Base-by-base conservation (phyloP, 2,329 filamentous ascomycete species). In the Metarhizium guizhouense region DNA sequence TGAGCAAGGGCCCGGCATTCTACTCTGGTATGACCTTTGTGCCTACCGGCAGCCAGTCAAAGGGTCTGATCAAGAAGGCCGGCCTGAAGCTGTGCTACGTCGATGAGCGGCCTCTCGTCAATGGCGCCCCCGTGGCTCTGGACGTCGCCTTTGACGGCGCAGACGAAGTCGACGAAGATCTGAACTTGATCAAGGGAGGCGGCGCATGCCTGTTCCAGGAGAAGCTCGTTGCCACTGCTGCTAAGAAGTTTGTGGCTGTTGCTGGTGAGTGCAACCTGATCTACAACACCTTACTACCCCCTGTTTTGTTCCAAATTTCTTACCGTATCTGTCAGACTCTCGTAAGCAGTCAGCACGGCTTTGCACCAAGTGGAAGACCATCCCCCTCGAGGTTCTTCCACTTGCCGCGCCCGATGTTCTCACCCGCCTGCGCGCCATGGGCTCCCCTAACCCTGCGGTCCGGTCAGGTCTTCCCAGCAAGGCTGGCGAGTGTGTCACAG, bases 201-300 rank as follows among this genome's bases (percentile, higher is more conserved):
- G 94, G 94, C 57, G 94, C 91, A n/a, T 99, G 94, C 72, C 75
- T 97, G 56, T 95, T 96, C 76, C 94, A 97, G 72, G 94, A 99
- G 75, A 99, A 99, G 77, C 79, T 99, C 40, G 92, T 99, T 4
- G 92, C 92, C 5, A 83, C 90, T 58, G 83, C 87, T 52, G 87
- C 90, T 3, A 88, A 84, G 72, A 88, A 89, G 68, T 96, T 96
- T 66, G 80, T 96, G 59, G 93, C 89, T 64, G 90, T 95, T 56
- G 90, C 90, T 56, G 87, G 86, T 89, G 72, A 65, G 79, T 71
- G 30, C 40, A 34, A 11, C 43, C 20, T 34, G 32, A 11, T 11
- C n/a, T 4, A 7, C n/a, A 6, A 20, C 42, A 6, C 18, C 42
- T 7, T 40, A 11, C 25, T 25, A 4, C 25, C 25, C 25, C 4